Evolutionary conservation across 2,329 filamentous ascomycete species (phyloP).

Genomic region (Alternaria postmessia): DNA sequence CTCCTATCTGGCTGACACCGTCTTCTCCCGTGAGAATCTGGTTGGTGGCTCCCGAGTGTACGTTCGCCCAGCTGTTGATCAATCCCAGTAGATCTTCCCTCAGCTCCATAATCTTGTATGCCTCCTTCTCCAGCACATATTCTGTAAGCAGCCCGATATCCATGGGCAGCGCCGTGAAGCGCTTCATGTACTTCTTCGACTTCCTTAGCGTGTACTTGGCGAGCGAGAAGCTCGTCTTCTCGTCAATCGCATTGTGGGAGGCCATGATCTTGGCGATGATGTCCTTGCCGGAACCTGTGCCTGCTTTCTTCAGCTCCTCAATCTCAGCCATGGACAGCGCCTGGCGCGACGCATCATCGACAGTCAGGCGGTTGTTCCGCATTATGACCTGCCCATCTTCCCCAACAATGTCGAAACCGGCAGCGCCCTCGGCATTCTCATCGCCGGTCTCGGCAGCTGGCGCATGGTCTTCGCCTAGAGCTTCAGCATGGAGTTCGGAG

Average conservation of each 20-base stretch:
- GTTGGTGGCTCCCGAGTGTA: conserved; percentile 72
- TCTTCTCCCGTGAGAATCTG: conserved; percentile 40
- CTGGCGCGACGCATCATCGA: conserved; percentile 74
- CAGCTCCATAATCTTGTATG: conserved; percentile 82
- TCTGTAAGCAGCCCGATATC: conserved; percentile 79
- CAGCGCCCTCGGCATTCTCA: conserved; percentile 44
- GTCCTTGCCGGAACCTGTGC: conserved; percentile 81
- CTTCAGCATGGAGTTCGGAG: conserved; percentile 82
- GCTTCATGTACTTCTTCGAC: conserved; percentile 88
- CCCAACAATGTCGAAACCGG: conserved; percentile 57
- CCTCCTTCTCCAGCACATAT: conserved; percentile 83
- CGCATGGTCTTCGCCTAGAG: conserved; percentile 64
- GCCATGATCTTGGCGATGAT: conserved; percentile 92
- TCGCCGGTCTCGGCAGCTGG: conserved; percentile 50
- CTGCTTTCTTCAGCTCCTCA: conserved; percentile 74
- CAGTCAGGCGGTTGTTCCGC: conserved; percentile 69
- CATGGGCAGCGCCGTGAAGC: conserved; percentile 85
- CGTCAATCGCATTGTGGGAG: conserved; percentile 86
- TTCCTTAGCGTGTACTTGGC: conserved; percentile 97
- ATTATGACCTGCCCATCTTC: conserved; percentile 60
- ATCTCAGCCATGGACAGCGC: conserved; percentile 77
- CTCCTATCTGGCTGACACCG: conserved; percentile 49
- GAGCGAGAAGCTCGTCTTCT: conserved; percentile 92
- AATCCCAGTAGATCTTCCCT: conserved; percentile 83
- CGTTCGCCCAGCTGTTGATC: conserved; percentile 87